Conservation (phyloP, 2,329 filamentous ascomycete species). For the Macrophomina pseudophaseolina region DNA sequence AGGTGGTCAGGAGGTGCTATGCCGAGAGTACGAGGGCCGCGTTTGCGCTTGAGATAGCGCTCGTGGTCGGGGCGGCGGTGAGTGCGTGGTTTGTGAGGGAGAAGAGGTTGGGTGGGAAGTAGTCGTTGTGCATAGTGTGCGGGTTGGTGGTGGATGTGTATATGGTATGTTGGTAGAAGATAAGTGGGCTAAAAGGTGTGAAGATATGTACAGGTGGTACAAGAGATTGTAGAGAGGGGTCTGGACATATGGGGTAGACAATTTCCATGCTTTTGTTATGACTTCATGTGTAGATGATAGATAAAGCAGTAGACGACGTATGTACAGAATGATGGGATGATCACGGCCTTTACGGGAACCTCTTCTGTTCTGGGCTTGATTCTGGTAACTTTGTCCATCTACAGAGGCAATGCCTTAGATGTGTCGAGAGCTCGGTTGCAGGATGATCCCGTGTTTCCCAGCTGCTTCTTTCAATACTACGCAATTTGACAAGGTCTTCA, state of each 20-base stretch:
- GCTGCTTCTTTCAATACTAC: no score
- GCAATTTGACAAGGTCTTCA: no score
- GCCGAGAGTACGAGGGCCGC: slow-evolving; percentile 60
- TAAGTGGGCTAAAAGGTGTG: neutral
- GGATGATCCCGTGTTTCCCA: no score
- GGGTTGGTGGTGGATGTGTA: neutral
- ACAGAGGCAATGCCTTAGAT: no score
- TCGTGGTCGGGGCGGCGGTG: slow-evolving; percentile 57
- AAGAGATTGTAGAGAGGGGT: neutral
- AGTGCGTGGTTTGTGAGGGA: slow-evolving; percentile 53
- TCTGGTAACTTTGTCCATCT: no score
- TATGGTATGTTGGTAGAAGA: neutral
- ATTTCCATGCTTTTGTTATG: neutral
- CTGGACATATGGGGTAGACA: neutral
- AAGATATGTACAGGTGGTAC: neutral
- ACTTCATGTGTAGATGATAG: neutral
- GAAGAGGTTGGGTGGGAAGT: slow-evolving; percentile 39
- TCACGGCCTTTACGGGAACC: no score
- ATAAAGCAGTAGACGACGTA: neutral
- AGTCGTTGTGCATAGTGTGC: neutral
- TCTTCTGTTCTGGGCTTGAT: no score
- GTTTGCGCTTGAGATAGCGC: slow-evolving; percentile 55
- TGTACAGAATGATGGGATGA: neutral
- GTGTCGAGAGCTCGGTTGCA: no score
- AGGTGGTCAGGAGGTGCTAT: slow-evolving; percentile 70